Evolutionary conservation across 371 early-diverging fungal species (phyloP).

Genomic region (Haplosporangium sp.): DNA sequence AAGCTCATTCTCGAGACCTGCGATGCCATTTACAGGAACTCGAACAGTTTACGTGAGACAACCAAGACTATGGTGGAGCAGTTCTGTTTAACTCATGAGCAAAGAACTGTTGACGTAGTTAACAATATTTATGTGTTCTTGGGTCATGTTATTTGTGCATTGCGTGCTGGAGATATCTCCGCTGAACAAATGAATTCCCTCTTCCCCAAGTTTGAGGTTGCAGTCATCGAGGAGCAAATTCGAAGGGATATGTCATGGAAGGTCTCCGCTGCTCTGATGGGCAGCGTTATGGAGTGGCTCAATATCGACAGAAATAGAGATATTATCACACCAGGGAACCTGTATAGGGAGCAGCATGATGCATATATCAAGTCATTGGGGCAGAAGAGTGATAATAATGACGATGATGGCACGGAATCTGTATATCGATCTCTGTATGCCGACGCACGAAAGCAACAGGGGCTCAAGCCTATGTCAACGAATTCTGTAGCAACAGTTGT

Average conservation of each 20-base stretch:
- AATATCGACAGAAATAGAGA: conserved; percentile 33
- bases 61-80: conserved; percentile 45
- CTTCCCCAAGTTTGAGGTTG: conserved; percentile 26
- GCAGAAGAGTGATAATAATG: background rate
- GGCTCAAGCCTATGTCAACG: background rate
- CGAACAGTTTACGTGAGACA: conserved; percentile 41
- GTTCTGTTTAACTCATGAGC: conserved; percentile 36
- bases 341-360: conserved; percentile 33
- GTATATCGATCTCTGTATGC: conserved; percentile 5
- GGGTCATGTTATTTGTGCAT: conserved; percentile 56
- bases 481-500: conserved; percentile 1
- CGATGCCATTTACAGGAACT: conserved; percentile 53
- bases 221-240: conserved; percentile 55
- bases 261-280: conserved; percentile 32
- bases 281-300: conserved; percentile 35
- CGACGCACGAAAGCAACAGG: conserved; percentile 13
- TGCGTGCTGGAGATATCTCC: conserved; percentile 51
- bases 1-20: conserved; percentile 57
- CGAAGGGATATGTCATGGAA: conserved; percentile 50
- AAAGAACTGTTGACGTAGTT: conserved; percentile 56
- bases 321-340: conserved; percentile 25
- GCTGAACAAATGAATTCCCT: conserved; percentile 21
- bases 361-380: conserved; percentile 17
- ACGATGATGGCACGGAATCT: background rate
- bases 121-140: conserved; percentile 55